Base-by-base conservation (phyloP, 2,329 filamentous ascomycete species). In the Huntiella abstrusa region DNA sequence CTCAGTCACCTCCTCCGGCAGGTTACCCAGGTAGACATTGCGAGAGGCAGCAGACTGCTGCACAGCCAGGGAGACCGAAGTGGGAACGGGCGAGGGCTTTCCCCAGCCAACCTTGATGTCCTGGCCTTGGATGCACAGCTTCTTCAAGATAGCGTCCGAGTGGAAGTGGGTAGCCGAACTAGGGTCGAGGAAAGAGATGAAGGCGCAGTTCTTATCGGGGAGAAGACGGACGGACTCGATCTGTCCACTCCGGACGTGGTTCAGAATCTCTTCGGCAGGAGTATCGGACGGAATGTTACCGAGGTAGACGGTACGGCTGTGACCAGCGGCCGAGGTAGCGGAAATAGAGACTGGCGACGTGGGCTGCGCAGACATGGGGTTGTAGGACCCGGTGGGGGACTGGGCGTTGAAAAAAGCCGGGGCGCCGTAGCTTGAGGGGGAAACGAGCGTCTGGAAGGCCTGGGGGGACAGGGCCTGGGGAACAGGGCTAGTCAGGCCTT, bases 71-170 rank as follows among this genome's bases (percentile, higher is more conserved):
- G 87, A 86, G 41, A 98, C 91, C 2, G 91, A 96, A 2, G 88
- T 96, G 3, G 91, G 91, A 1, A 98, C 91, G 63, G 94, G 88
- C 3, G 91, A 96, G 32, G 91, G 88, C 66, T 98, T 98, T 52
- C 91, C 91, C 91, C 91, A 98, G 52, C 91, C 91, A 56, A 98
- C 87, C 71, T 98, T 98, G 69, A 98, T 95, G 61, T 98, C 91
- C 68, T 96, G 91, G 19, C 88, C 88, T 65, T 93, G 87, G 68
- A 98, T 93, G 56, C 87, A 87, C 60, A 98, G 76, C 72, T 96
- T 98, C 72, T 98, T 98, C 73, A 98, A 75, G 65, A 98, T 98
- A 55, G 91, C 91, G 70, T 98, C 91, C 15, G 91, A 98, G 69
- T 98, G 91, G 67, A 98, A 98, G 62, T 98, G 91, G 16, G 88